Conservation (phyloP, 2,329 filamentous ascomycete genomes). For the Sporothrix curviconia region DNA sequence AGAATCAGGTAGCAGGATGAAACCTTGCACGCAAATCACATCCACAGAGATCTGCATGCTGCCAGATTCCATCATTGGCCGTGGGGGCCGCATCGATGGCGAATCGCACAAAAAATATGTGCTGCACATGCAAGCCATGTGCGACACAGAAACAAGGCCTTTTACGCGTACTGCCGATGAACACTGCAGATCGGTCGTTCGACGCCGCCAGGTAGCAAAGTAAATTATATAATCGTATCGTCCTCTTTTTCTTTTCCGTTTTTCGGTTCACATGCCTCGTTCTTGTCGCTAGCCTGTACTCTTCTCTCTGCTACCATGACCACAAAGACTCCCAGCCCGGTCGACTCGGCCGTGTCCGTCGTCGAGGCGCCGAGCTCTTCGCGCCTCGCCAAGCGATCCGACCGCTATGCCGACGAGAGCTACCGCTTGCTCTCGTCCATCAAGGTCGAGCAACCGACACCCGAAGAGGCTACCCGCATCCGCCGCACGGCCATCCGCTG, state of each 20-base stretch:
- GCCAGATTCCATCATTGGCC: neutral
- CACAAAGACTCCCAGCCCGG: neutral
- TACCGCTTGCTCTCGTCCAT: slow-evolving; percentile 11
- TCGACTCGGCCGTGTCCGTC: neutral
- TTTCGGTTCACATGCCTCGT: neutral
- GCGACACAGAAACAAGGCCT: too few relatives aligned
- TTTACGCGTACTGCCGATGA: too few relatives aligned
- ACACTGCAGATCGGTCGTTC: too few relatives aligned
- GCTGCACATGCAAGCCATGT: too few relatives aligned
- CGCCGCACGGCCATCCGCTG: slow-evolving; percentile 3
- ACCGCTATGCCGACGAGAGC: slow-evolving; percentile 14
- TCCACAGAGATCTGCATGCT: neutral
- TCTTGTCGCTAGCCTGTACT: too few relatives aligned
- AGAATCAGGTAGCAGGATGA: neutral
- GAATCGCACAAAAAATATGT: too few relatives aligned
- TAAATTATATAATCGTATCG: too few relatives aligned
- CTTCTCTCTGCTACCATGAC: too few relatives aligned
- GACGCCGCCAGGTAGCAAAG: too few relatives aligned
- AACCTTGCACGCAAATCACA: too few relatives aligned
- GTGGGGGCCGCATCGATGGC: neutral
- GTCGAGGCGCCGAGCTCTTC: neutral
- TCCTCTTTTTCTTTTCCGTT: neutral
- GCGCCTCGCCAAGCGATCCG: slow-evolving; percentile 3
- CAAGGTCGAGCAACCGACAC: slow-evolving; percentile 8
- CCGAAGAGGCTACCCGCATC: slow-evolving; percentile 5